Conservation (phyloP, 2,329 filamentous ascomycete species). For the Aspergillaceae sp. region DNA sequence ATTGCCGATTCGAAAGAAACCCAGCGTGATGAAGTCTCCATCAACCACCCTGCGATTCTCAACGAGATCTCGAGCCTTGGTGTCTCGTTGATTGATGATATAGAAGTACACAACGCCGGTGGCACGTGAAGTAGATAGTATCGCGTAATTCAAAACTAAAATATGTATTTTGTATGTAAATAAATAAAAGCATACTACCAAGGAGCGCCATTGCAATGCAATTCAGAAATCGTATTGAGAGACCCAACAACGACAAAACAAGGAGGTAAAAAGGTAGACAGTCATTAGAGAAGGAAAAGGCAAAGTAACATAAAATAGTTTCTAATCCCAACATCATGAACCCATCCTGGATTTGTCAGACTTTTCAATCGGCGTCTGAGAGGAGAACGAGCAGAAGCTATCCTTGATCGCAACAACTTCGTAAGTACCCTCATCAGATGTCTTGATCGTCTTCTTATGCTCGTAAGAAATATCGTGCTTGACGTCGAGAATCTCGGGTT, state of each 20-base stretch:
- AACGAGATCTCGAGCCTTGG: constrained; percentile 44
- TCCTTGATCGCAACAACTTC: constrained; percentile 97
- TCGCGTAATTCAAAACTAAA: constrained; percentile 1
- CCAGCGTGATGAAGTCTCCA: constrained; percentile 16
- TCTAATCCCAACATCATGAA: constrained; percentile 8
- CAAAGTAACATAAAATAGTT: constrained; percentile 10
- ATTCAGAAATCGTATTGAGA: constrained; percentile 1
- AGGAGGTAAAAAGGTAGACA: constrained; percentile 4
- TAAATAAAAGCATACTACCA: constrained; percentile 8
- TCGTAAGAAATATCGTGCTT: constrained; percentile 78
- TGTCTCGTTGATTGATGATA: constrained; percentile 56
- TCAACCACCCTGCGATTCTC: constrained; percentile 35
- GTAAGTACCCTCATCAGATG: constrained; percentile 91
- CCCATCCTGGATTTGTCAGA: constrained; percentile 28
- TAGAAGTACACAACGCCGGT: constrained; percentile 44
- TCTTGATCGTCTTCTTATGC: constrained; percentile 69
- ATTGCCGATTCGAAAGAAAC: constrained; percentile 7
- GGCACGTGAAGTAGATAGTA: constrained; percentile 4
- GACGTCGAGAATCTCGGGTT: constrained; percentile 76
- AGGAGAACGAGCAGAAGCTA: constrained; percentile 80
- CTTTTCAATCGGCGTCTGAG: constrained; percentile 50
- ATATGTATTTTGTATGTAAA: not conserved
- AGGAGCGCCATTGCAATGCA: constrained; percentile 27
- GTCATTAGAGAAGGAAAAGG: not conserved
- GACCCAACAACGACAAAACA: constrained; percentile 2